A percentile compares a stretch with the other conserved stretches of the same genome.
Conservation (phyloP, 257 asterid genomes). For the Ballota nigra region DNA sequence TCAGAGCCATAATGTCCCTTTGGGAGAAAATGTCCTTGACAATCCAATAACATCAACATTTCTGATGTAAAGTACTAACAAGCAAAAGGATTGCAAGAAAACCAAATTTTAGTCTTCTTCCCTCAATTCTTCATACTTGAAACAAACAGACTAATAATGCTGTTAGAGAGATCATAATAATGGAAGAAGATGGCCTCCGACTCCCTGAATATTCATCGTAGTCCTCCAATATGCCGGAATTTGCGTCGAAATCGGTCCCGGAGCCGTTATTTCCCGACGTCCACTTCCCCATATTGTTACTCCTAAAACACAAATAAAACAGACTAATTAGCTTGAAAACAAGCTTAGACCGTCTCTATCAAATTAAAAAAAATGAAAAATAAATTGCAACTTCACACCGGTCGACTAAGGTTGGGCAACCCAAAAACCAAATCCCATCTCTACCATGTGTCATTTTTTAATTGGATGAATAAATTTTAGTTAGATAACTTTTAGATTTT, state of each 20-base stretch:
- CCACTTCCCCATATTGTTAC: conserved; percentile 65
- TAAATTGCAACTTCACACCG: too few species aligned
- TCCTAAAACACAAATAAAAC: conserved; percentile 27
- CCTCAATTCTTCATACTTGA: conserved; percentile 15
- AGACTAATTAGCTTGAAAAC: neutral
- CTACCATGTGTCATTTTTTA: too few species aligned
- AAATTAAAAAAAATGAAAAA: too few species aligned
- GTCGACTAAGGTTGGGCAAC: too few species aligned
- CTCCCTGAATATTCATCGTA: conserved; percentile 49
- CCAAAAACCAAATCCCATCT: too few species aligned
- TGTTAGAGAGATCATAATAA: conserved; percentile 6
- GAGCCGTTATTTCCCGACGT: conserved; percentile 35
- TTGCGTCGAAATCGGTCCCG: conserved; percentile 35
- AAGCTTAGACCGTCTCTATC: too few species aligned
- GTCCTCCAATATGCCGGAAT: conserved; percentile 50
- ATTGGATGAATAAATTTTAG: too few species aligned
- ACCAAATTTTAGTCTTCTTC: conserved; percentile 24
- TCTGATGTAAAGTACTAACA: conserved; percentile 16
- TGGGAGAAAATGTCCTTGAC: neutral
- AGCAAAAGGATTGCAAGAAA: conserved; percentile 5
- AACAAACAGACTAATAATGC: conserved; percentile 30
- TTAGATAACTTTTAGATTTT: too few species aligned
- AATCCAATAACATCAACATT: conserved; percentile 26
- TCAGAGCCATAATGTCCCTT: neutral
- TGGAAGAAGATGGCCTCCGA: conserved; percentile 9